phyloP scores from a whole-genome alignment of 2,329 filamentous ascomycete genomes.

The Septoria linicola region DNA sequence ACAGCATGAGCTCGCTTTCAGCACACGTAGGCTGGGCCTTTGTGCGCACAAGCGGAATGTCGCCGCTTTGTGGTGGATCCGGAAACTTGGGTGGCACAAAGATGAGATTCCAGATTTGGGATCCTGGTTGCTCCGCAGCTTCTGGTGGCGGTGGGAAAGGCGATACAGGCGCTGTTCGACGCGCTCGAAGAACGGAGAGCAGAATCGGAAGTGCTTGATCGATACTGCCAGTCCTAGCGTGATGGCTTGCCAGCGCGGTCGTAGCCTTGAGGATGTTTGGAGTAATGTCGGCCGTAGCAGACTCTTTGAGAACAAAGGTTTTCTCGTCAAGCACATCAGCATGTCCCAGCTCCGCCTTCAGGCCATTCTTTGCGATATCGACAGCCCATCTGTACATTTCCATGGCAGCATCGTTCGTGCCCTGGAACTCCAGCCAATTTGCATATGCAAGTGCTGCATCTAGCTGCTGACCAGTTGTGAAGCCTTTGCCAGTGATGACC shows the following conservation, averaged over 20 bases:
- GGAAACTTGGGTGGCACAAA: slow-evolving; percentile 59
- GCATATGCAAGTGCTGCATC: slow-evolving; percentile 81
- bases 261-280: slow-evolving; percentile 72
- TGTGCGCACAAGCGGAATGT: slow-evolving; percentile 63
- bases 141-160: slow-evolving; percentile 34
- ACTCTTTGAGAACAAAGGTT: slow-evolving; percentile 54
- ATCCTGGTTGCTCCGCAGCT: slow-evolving; percentile 30
- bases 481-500: slow-evolving; percentile 76
- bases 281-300: slow-evolving; percentile 52
- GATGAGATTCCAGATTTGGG: slow-evolving; percentile 24
- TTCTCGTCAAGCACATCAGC: slow-evolving; percentile 57
- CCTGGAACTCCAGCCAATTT: slow-evolving; percentile 80
- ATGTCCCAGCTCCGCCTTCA: slow-evolving; percentile 36
- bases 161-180: slow-evolving; percentile 58
- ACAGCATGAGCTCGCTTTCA: slow-evolving; percentile 80
- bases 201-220: slow-evolving; percentile 76
- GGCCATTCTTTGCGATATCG: slow-evolving; percentile 65
- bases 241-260: slow-evolving; percentile 75
- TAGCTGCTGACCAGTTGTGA: slow-evolving; percentile 74
- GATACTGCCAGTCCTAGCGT: slow-evolving; percentile 67
- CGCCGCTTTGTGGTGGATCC: slow-evolving; percentile 66
- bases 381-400: slow-evolving; percentile 75
- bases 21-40: slow-evolving; percentile 63
- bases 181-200: slow-evolving; percentile 77
- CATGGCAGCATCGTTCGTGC: slow-evolving; percentile 61